Conservation (phyloP, 1,284 basidiomycete genomes). For the Dichomitus squalens region DNA sequence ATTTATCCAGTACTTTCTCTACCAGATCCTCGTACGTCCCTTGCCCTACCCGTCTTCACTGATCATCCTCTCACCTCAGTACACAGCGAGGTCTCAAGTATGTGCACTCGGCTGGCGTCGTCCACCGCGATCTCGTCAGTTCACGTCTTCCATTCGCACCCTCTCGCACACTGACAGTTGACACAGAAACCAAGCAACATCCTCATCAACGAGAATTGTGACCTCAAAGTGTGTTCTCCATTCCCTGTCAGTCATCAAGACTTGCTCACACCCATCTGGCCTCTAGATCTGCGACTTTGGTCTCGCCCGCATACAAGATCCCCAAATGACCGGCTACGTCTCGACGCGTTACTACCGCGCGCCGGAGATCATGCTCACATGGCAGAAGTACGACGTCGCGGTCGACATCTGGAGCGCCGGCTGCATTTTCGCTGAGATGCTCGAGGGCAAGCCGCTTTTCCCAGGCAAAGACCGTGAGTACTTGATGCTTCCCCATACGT, state of each 20-base stretch:
- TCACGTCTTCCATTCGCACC: background rate
- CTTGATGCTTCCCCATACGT: conserved; percentile 12
- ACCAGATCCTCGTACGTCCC: conserved; percentile 88
- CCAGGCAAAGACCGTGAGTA: conserved; percentile 95
- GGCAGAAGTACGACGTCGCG: conserved; percentile 99
- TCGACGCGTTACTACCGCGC: conserved; percentile 99
- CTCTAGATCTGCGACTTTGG: conserved; percentile 96
- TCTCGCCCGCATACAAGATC: conserved; percentile 94
- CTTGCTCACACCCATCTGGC: too few relatives aligned
- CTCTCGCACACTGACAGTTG: background rate
- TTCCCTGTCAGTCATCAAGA: background rate
- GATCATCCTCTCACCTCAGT: background rate
- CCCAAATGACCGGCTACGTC: conserved; percentile 99
- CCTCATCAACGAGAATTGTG: conserved; percentile 99
- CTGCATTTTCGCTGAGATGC: conserved; percentile 99
- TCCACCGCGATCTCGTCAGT: conserved; percentile 92
- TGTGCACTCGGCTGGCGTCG: conserved; percentile 98
- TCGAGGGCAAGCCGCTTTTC: conserved; percentile 98
- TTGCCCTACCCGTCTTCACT: background rate
- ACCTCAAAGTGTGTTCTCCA: conserved; percentile 71
- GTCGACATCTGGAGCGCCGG: conserved; percentile 99
- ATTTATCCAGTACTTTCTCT: conserved; percentile 99
- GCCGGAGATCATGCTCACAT: conserved; percentile 99
- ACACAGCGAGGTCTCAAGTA: conserved; percentile 96
- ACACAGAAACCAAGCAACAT: conserved; percentile 98